Conservation (phyloP, 202 grass and related monocot genomes). For the Panicum hallii region DNA sequence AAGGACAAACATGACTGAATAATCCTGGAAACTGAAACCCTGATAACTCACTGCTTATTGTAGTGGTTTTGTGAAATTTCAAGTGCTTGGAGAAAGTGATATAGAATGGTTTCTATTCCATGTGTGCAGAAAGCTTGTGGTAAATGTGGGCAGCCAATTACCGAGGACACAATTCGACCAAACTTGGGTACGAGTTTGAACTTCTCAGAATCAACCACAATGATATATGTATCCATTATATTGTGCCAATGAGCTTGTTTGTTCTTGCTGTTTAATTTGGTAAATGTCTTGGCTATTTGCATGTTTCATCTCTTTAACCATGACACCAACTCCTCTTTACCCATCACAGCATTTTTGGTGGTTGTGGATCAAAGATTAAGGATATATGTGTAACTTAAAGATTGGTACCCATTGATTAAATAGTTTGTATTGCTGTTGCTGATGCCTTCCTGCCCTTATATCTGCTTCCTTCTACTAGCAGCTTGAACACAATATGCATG, state of each 20-base stretch:
- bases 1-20: not conserved
- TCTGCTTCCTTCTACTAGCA: conserved; percentile 18
- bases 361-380: not conserved
- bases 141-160: conserved; percentile 73
- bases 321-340: not conserved
- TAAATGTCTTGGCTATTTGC: not conserved
- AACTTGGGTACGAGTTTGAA: conserved; percentile 58
- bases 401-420: not conserved
- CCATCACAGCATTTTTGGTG: not conserved
- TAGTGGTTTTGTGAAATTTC: conserved; percentile 8
- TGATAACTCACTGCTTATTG: conserved; percentile 4
- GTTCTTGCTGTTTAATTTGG: not conserved
- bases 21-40: not conserved
- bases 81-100: conserved; percentile 36
- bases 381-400: not conserved
- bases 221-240: conserved; percentile 11
- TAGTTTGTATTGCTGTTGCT: conserved; percentile 1
- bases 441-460: not conserved
- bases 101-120: conserved; percentile 27
- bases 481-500: not conserved
- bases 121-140: conserved; percentile 83
- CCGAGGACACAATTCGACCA: conserved; percentile 61
- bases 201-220: conserved; percentile 6
- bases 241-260: not conserved
- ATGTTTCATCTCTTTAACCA: conserved; percentile 1